These are phyloP conservation scores for Discostella stelligeroides DNA, from an alignment of 108 stramenopile genomes.

Conservation along the genomic window DNA sequence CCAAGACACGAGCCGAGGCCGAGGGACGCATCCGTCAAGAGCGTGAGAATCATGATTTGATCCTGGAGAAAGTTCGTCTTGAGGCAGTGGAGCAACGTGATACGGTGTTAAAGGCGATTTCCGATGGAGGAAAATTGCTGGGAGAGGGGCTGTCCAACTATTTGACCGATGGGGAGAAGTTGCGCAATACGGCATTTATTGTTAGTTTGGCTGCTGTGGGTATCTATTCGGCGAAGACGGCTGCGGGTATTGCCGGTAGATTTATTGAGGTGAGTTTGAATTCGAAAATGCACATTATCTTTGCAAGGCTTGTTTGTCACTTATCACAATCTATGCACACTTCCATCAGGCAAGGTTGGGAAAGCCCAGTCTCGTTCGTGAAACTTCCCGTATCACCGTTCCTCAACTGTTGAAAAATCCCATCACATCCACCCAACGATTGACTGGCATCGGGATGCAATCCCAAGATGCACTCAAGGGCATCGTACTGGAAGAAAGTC, in stretches of 20 bases:
- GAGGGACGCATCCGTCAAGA: slow-evolving; percentile 96
- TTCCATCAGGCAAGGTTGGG: slow-evolving; percentile 88
- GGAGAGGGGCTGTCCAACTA: slow-evolving; percentile 87
- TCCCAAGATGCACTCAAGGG: slow-evolving; percentile 91
- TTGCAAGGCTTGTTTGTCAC: too few species aligned
- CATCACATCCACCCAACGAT: slow-evolving; percentile 52
- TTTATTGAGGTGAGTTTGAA: slow-evolving; percentile 80
- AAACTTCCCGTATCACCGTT: slow-evolving; percentile 88
- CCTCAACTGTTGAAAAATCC: slow-evolving; percentile 64
- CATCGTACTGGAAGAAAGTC: slow-evolving; percentile 87
- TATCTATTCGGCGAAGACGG: slow-evolving; percentile 89
- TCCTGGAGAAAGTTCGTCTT: slow-evolving; percentile 82
- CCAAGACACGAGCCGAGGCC: slow-evolving; percentile 91
- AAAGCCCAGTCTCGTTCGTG: slow-evolving; percentile 96
- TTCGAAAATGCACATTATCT: not conserved
- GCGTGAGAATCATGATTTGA: slow-evolving; percentile 96
- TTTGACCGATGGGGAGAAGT: slow-evolving; percentile 88
- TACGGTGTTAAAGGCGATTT: slow-evolving; percentile 92
- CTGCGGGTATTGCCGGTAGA: slow-evolving; percentile 90
- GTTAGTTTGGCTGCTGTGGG: slow-evolving; percentile 93
- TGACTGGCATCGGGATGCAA: slow-evolving; percentile 70
- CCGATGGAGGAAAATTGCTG: slow-evolving; percentile 86
- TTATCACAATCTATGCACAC: too few species aligned
- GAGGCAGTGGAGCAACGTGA: slow-evolving; percentile 90
- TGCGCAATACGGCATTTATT: slow-evolving; percentile 92